Evolutionary conservation across 2,329 filamentous ascomycete genomes (phyloP).

Genomic region (Chaetomium sp.): DNA sequence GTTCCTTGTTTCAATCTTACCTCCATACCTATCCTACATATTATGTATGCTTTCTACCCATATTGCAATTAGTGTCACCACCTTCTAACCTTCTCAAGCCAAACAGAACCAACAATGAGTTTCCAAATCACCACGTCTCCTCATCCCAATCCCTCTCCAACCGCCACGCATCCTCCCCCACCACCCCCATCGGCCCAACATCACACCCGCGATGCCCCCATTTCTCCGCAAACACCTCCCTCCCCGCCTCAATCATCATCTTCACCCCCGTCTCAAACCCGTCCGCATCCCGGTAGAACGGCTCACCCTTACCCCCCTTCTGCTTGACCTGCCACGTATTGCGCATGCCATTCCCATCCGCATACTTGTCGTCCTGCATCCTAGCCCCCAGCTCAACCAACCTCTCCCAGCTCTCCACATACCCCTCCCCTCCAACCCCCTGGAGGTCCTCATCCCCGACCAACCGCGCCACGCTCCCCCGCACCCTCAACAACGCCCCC

Average conservation of each 20-base stretch:
- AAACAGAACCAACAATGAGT: neutral
- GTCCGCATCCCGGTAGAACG: slow-evolving; percentile 33
- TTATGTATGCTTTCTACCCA: no score
- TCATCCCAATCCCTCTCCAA: slow-evolving; percentile 32
- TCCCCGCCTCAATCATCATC: slow-evolving; percentile 32
- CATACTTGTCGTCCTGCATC: slow-evolving; percentile 34
- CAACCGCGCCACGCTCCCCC: slow-evolving; percentile 41
- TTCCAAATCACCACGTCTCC: slow-evolving; percentile 18
- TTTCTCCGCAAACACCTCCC: slow-evolving; percentile 43
- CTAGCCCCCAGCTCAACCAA: slow-evolving; percentile 38
- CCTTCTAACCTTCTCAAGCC: neutral
- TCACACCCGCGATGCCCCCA: slow-evolving; percentile 49
- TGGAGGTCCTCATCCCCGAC: slow-evolving; percentile 32
- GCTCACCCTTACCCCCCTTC: slow-evolving; percentile 32
- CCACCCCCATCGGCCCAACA: slow-evolving; percentile 30
- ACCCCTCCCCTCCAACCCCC: slow-evolving; percentile 29
- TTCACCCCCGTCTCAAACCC: slow-evolving; percentile 32
- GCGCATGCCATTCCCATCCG: slow-evolving; percentile 25
- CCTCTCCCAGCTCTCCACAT: slow-evolving; percentile 42
- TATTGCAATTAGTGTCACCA: neutral
- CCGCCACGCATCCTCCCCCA: slow-evolving; percentile 31
- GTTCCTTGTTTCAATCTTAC: neutral
- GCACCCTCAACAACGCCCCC: slow-evolving; percentile 46
- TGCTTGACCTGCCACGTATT: slow-evolving; percentile 34
- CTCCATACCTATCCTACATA: no score